phyloP scores from a whole-genome alignment of 2,329 filamentous ascomycete genomes.

The Nemania abortiva region DNA sequence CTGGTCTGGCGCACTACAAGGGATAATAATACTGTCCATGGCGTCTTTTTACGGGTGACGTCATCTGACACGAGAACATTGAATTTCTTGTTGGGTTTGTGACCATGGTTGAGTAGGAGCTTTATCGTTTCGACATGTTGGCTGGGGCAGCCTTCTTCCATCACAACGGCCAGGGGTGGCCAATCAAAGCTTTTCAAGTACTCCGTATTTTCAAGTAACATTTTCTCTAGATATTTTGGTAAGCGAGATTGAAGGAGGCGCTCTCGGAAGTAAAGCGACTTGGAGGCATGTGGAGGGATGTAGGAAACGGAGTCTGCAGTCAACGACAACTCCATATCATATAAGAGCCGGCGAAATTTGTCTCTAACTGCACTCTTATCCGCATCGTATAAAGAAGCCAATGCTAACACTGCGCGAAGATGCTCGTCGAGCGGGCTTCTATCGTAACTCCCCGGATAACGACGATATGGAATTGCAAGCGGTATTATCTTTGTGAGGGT shows the following conservation, averaged over 20 bases:
- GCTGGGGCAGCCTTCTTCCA: slow-evolving; percentile 30
- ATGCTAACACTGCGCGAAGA: slow-evolving; percentile 20
- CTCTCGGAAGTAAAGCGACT: slow-evolving; percentile 25
- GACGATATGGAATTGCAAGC: slow-evolving; percentile 8
- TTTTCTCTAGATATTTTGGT: slow-evolving; percentile 29
- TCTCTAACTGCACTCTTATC: slow-evolving; percentile 16
- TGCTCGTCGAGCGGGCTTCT: slow-evolving; percentile 20
- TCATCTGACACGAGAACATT: not conserved
- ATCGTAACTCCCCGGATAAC: slow-evolving; percentile 15
- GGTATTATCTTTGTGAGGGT: slow-evolving; percentile 24
- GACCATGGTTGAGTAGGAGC: slow-evolving; percentile 22
- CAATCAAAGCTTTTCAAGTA: slow-evolving; percentile 24
- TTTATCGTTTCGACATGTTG: slow-evolving; percentile 27
- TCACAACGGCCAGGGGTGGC: slow-evolving; percentile 22
- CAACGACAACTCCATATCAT: slow-evolving; percentile 22
- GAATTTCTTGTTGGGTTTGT: slow-evolving; percentile 25
- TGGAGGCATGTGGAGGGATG: not conserved
- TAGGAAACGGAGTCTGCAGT: not conserved
- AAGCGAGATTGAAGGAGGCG: slow-evolving; percentile 31
- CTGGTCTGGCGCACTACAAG: slow-evolving; percentile 27
- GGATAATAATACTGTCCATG: slow-evolving; percentile 24
- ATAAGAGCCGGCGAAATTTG: slow-evolving; percentile 25
- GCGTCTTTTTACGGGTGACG: slow-evolving; percentile 11
- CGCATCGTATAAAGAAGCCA: slow-evolving; percentile 25
- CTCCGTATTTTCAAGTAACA: slow-evolving; percentile 6